Evolutionary conservation across 2,329 filamentous ascomycete species (phyloP).

Genomic region (Arthrocladium fulminans): DNA sequence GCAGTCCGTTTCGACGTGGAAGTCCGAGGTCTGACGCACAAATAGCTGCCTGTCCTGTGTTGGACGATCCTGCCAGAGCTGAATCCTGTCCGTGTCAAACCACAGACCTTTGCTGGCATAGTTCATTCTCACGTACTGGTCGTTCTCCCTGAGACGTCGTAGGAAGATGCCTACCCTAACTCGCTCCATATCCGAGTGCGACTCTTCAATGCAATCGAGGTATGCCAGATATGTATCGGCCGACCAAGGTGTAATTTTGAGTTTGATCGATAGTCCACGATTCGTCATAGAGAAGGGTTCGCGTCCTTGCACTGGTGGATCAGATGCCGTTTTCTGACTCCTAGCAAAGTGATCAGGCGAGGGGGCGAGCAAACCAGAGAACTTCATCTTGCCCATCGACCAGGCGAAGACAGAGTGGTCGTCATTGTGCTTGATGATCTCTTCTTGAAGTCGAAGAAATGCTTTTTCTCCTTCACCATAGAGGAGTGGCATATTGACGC

Average conservation of each 20-base stretch:
- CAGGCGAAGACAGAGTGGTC: conserved; percentile 23
- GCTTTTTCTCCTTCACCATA: conserved; percentile 24
- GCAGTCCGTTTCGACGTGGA: too few species aligned
- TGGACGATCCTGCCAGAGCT: too few species aligned
- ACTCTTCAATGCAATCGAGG: conserved; percentile 12
- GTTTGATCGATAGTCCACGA: conserved; percentile 14
- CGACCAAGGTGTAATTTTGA: conserved; percentile 12
- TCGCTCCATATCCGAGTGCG: conserved; percentile 1
- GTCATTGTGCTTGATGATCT: conserved; percentile 18
- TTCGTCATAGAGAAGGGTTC: conserved; percentile 15
- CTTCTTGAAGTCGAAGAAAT: conserved; percentile 22
- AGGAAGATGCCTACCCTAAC: conserved; percentile 15
- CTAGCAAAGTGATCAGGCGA: conserved; percentile 12
- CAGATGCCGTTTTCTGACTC: conserved; percentile 10
- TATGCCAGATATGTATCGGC: conserved; percentile 17
- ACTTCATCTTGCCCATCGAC: not conserved
- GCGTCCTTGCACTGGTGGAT: conserved; percentile 6
- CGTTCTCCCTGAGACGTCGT: conserved; percentile 33
- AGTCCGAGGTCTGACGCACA: too few species aligned
- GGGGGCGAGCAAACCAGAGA: conserved; percentile 12
- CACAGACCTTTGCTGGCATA: too few species aligned
- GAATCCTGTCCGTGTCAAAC: too few species aligned
- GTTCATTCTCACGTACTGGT: too few species aligned
- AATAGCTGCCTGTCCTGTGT: too few species aligned
- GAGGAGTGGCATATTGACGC: conserved; percentile 23